Conservation (phyloP, 2,329 filamentous ascomycete genomes). For the Beauveria brongniartii region DNA sequence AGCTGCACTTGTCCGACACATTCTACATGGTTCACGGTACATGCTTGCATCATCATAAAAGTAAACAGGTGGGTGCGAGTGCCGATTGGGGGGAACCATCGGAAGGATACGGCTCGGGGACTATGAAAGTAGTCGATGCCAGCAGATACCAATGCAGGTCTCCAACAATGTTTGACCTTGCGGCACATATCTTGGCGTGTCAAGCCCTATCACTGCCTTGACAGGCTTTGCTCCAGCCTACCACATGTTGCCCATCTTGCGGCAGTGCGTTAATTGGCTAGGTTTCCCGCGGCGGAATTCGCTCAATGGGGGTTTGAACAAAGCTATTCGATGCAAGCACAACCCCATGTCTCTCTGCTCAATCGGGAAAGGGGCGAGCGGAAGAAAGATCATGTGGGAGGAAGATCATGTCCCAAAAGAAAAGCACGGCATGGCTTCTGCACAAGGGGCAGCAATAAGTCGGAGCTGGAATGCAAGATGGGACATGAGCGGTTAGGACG, state of each 20-base stretch:
- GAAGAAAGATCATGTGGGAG: background rate
- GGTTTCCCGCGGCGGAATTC: background rate
- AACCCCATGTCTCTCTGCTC: no score
- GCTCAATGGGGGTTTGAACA: background rate
- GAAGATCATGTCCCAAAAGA: background rate
- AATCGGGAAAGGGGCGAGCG: no score
- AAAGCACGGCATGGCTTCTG: background rate
- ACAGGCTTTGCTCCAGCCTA: background rate
- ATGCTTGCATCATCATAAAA: no score
- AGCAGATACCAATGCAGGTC: background rate
- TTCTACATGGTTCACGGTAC: background rate
- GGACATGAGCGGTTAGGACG: background rate
- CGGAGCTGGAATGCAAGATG: background rate
- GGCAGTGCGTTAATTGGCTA: background rate
- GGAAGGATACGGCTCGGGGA: no score
- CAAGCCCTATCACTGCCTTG: background rate
- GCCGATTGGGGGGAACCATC: background rate
- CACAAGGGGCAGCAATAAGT: background rate
- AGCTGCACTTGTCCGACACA: background rate
- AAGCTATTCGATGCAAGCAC: no score
- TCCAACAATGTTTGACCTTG: background rate
- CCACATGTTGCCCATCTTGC: no score
- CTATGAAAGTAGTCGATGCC: no score
- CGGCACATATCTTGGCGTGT: background rate
- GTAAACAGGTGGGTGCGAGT: background rate